Evolutionary conservation across 2,329 filamentous ascomycete genomes (phyloP), one percentile per base, ranked within the genome.

Genomic region (Chrysoporthe cubensis): DNA sequence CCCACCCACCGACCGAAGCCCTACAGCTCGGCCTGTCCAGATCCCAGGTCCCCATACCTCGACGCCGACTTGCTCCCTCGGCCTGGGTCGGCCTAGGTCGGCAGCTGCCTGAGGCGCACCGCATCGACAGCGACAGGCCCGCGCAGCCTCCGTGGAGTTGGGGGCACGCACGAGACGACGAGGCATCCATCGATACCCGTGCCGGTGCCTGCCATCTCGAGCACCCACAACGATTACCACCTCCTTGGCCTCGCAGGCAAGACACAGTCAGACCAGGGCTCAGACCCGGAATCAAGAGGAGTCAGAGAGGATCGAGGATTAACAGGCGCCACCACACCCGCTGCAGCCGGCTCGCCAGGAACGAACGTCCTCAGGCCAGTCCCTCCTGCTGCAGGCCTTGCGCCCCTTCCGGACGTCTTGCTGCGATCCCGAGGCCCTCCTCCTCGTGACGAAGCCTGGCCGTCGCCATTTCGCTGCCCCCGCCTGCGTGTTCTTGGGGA

Each of bases 311-410:
- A 64, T 57, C 42, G 52, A 64, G 62, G 62, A 64, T 64, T 46
- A 43, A 42, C 61, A 63, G 50, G 57, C 57, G 62, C 62, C 50
- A 64, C 62, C 62, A 64, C 62, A 64, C 62, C 40, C 57, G 62
- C 50, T 56, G 52, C 62, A 64, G 40, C 50, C 40, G 13, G 42
- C 42, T 26, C 50, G 48, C 52, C 26, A 26, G 26, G 26, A 26
- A 64, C 40, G 40, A 26, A 9, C 52, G 42, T 57, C 48, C 37
- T 50, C 52, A 46, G 5, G 46, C 14, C 26, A 46, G 62, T 56
- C 50, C 14, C 34, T 57, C 34, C 54, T 34, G 32, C 34, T 40
- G 54, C 54, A 57, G 54, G 40, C 34, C 40, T n/a, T 16, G 40
- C 40, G 13, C 54, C 54, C 32, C 54, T 57, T 57, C 34, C 9